Evolutionary conservation across 2,329 filamentous ascomycete species (phyloP), one percentile per base, ranked within the genome.

Genomic region (Claviceps capensis): DNA sequence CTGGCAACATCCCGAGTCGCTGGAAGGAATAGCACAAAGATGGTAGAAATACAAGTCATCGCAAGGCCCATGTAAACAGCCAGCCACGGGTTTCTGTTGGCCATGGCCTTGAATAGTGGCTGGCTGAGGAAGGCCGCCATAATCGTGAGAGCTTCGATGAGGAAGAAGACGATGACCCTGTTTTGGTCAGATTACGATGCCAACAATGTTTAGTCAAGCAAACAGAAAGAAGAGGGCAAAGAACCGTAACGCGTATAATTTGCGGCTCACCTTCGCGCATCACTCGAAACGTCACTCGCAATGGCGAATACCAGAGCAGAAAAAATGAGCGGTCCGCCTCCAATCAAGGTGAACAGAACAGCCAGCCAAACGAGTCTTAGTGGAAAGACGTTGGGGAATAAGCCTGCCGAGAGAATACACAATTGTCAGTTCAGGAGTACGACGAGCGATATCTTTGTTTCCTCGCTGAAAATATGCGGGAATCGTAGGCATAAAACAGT

Each of bases 311-410:
- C 42, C 23, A 53, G 26, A 22, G 47, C 51, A 30, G 43, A 47
- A 26, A 53, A 53, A n/a, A 53, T 36, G 23, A 44, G 14, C 4
- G 51, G 42, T 9, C 51, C 51, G 34, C 51, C 51, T 36, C 51
- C 47, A 22, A 53, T 47, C 11, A 53, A 44, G 3, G 23, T 50
- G 36, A 53, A 30, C 13, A 53, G 37, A 11, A 43, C 22, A 16
- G 51, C 23, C 19, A 53, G 30, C 51, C 47, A 53, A 16, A 50
- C 47, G 4, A 53, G 42, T 11, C 47, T 44, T 7, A 53, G 47
- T 13, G 47, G 6, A 17, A 53, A 53, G 34, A 47, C 14, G 14
- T 47, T 17, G 14, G 47, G 47, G 16, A 53, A 53, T 34, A 50
- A 30, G 47, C 51, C 51, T 53, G 23, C 3, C 48, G 3, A 23